Conservation (phyloP, 2,329 filamentous ascomycete genomes). For the Aspergillus sp. region DNA sequence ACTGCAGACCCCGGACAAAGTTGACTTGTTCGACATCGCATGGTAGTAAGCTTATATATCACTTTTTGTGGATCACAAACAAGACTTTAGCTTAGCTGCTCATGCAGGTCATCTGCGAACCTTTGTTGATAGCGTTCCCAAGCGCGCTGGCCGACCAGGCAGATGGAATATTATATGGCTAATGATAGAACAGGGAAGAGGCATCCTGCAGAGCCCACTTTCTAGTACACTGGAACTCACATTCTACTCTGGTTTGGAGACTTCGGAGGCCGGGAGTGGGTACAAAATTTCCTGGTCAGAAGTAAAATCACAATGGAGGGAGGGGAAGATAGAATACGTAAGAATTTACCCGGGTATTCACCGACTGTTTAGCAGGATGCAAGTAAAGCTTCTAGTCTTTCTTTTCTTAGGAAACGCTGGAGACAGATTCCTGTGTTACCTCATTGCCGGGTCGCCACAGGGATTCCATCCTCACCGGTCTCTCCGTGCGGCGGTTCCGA, state of each 20-base stretch:
- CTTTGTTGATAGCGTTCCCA: slow-evolving; percentile 3
- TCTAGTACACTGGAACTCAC: background rate
- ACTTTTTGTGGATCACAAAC: slow-evolving; percentile 9
- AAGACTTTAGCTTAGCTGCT: slow-evolving; percentile 10
- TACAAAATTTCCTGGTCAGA: no score
- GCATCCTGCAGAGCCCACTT: background rate
- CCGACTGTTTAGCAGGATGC: background rate
- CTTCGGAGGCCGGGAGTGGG: background rate
- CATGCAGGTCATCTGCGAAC: slow-evolving; percentile 10
- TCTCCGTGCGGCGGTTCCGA: background rate
- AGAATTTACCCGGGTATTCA: slow-evolving; percentile 1
- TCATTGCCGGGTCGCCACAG: background rate
- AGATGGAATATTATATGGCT: background rate
- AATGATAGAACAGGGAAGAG: background rate
- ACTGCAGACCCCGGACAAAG: slow-evolving; percentile 13
- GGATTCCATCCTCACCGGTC: background rate
- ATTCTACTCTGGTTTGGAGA: background rate
- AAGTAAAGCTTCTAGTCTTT: background rate
- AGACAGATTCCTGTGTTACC: background rate
- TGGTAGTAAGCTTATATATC: slow-evolving; percentile 17
- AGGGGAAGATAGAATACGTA: background rate
- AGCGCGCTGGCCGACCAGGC: slow-evolving; percentile 10
- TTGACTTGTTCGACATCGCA: slow-evolving; percentile 17
- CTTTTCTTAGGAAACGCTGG: background rate
- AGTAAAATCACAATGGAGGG: background rate